These are phyloP conservation scores for Dalechampia spathulata DNA, from an alignment of 441 rosid genomes.

Conservation along the genomic window DNA sequence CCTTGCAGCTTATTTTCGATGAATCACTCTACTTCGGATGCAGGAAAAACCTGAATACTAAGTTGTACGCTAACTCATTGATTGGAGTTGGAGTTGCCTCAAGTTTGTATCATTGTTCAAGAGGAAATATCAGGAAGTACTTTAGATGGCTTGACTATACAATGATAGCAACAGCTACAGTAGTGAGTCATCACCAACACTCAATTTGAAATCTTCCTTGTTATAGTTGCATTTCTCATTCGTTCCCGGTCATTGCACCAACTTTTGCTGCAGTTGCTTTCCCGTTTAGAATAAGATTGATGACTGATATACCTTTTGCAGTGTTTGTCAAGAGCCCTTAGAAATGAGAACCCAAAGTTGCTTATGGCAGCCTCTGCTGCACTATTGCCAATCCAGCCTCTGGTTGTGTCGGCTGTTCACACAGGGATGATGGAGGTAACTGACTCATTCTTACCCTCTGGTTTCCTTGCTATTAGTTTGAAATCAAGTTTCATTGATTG, in stretches of 20 bases:
- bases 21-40: conserved; percentile 10
- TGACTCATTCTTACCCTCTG: conserved; percentile 2
- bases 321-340: conserved; percentile 83
- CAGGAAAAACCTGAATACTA: conserved; percentile 70
- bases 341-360: conserved; percentile 79
- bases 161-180: conserved; percentile 84
- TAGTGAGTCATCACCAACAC: conserved; percentile 36
- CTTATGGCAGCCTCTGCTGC: conserved; percentile 93
- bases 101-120: conserved; percentile 79
- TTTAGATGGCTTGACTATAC: conserved; percentile 89
- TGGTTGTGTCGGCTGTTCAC: conserved; percentile 88
- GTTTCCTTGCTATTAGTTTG: background rate
- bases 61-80: conserved; percentile 84
- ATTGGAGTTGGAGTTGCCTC: conserved; percentile 95
- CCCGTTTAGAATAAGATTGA: background rate
- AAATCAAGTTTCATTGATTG: no score
- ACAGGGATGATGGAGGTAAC: conserved; percentile 95
- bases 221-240: background rate
- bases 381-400: conserved; percentile 77
- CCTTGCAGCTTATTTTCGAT: background rate
- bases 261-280: background rate
- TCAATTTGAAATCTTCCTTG: background rate
- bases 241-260: background rate
- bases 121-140: conserved; percentile 67
- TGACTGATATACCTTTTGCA: conserved; percentile 23